These are phyloP conservation scores for Graphium sp. DNA, from an alignment of 2,329 filamentous ascomycete genomes.

Conservation along the genomic window DNA sequence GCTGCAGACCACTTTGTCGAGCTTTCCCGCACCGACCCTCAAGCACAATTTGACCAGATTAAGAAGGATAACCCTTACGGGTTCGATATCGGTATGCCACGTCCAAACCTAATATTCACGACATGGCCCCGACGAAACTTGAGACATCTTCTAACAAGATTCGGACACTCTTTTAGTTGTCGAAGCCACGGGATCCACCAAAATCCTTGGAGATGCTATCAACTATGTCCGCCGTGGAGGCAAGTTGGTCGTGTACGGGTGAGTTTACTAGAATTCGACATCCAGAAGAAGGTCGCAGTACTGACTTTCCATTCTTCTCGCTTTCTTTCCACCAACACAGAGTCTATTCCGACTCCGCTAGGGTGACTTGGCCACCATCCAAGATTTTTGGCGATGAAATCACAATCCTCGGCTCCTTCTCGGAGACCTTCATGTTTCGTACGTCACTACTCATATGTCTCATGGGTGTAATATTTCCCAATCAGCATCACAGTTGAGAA, in stretches of 20 bases:
- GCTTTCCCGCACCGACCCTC: slow-evolving; percentile 34
- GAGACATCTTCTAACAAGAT: slow-evolving; percentile 1
- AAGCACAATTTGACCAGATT: slow-evolving; percentile 42
- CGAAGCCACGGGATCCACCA: slow-evolving; percentile 52
- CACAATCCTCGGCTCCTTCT: slow-evolving; percentile 58
- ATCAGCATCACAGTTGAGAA: background rate
- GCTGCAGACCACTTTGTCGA: slow-evolving; percentile 37
- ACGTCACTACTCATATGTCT: slow-evolving; percentile 9
- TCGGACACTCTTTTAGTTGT: slow-evolving; percentile 24
- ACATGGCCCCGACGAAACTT: background rate
- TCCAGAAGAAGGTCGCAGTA: no score
- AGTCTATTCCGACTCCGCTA: slow-evolving; percentile 46
- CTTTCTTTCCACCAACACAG: slow-evolving; percentile 10
- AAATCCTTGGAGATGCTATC: slow-evolving; percentile 54
- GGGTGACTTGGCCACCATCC: slow-evolving; percentile 51
- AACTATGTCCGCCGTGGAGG: slow-evolving; percentile 56
- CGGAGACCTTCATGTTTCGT: slow-evolving; percentile 57
- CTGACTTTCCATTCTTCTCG: background rate
- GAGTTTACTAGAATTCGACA: slow-evolving; percentile 4
- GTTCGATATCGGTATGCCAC: slow-evolving; percentile 42
- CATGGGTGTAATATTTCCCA: background rate
- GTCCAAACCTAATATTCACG: slow-evolving; percentile 8
- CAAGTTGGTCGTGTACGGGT: slow-evolving; percentile 52
- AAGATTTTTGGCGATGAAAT: slow-evolving; percentile 57
- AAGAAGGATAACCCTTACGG: slow-evolving; percentile 52